Evolutionary conservation across 768 basidiomycete genomes (phyloP).

Genomic region (Serendipita sp.): DNA sequence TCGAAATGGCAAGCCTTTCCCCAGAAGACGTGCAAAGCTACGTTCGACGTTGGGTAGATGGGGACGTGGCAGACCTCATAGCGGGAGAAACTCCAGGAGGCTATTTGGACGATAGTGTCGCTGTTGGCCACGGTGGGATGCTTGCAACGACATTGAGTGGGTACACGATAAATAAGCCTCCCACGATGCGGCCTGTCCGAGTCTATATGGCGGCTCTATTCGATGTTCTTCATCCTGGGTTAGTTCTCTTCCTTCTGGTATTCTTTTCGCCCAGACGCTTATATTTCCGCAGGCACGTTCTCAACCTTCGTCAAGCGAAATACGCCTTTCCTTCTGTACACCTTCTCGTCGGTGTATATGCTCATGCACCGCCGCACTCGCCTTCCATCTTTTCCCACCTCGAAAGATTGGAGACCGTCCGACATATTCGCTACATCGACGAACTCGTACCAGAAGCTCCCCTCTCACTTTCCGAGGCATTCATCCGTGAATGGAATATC

Average conservation of each 20-base stretch:
- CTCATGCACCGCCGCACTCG: neutral
- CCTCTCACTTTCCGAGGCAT: neutral
- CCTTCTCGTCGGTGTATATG: neutral
- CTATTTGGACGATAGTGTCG: constrained; percentile 1
- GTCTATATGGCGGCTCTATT: neutral
- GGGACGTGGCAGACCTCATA: neutral
- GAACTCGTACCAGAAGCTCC: neutral
- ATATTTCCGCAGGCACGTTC: neutral
- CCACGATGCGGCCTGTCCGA: neutral
- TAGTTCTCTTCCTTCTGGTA: neutral
- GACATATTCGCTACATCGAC: constrained; percentile 5
- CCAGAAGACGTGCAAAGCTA: neutral
- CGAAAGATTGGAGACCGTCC: neutral
- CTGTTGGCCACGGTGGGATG: neutral
- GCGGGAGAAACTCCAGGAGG: neutral
- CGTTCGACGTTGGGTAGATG: neutral
- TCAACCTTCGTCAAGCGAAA: constrained; percentile 3
- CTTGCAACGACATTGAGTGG: neutral
- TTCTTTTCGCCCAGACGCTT: neutral
- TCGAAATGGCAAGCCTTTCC: neutral
- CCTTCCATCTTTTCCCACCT: constrained; percentile 1
- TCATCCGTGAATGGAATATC: constrained; percentile 2
- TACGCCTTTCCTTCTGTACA: neutral
- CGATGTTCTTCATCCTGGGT: constrained; percentile 4
- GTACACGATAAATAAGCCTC: neutral